Evolutionary conservation across 257 asterid species (phyloP).

Genomic region (Capsicum rhomboideum): DNA sequence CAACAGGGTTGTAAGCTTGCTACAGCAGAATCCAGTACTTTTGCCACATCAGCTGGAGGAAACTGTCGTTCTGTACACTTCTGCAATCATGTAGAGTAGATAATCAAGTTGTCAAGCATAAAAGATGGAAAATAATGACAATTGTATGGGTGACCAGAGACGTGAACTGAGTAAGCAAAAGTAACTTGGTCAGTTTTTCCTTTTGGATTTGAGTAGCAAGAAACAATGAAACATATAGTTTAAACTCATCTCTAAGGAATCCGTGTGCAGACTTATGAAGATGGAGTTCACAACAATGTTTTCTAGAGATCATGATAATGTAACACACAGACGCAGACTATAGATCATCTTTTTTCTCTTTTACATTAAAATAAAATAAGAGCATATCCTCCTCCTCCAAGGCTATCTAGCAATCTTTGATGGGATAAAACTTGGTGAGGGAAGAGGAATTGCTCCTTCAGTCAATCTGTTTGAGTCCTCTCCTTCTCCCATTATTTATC

Average conservation of each 20-base stretch:
- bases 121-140: not conserved
- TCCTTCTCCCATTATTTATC: not conserved
- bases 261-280: not conserved
- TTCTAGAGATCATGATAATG: not conserved
- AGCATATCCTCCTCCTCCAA: not conserved
- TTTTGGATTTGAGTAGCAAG: not conserved
- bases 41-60: constrained; percentile 90
- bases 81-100: constrained; percentile 32
- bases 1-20: constrained; percentile 75
- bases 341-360: not conserved
- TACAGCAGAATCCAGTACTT: constrained; percentile 81
- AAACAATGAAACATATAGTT: not conserved
- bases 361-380: not conserved
- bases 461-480: not conserved
- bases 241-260: not conserved
- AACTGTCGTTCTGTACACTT: constrained; percentile 91
- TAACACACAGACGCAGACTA: not conserved
- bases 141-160: not conserved
- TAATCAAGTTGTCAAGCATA: not conserved
- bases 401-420: not conserved
- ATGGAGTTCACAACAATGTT: not conserved
- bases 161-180: not conserved
- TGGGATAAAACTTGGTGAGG: not conserved
- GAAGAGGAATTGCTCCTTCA: not conserved
- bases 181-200: not conserved